Conservation (phyloP, 148 eudicot species). For the Cornus suecica region DNA sequence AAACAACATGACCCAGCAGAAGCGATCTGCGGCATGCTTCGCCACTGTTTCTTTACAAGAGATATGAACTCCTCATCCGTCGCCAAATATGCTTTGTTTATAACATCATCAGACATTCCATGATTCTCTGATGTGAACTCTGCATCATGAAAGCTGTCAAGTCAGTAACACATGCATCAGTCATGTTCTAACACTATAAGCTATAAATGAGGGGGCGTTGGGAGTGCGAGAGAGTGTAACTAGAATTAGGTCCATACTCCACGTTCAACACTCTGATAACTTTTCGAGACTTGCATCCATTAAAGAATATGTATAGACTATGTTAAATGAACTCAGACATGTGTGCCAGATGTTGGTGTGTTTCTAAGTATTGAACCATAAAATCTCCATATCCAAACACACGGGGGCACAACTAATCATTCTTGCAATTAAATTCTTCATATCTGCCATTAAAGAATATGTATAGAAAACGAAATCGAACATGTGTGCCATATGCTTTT, state of each 20-base stretch:
- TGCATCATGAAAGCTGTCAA: constrained; percentile 55
- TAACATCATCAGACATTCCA: constrained; percentile 65
- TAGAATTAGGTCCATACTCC: background rate
- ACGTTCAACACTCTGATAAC: background rate
- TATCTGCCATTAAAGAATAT: background rate
- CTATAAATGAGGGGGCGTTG: background rate
- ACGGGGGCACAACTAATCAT: too few relatives aligned
- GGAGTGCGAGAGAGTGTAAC: background rate
- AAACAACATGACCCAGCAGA: constrained; percentile 84
- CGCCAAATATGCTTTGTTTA: constrained; percentile 59
- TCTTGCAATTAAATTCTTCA: too few relatives aligned
- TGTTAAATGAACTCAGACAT: too few relatives aligned
- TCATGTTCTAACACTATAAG: background rate
- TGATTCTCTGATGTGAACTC: constrained; percentile 55
- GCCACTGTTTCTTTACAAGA: constrained; percentile 57
- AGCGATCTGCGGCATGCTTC: constrained; percentile 61
- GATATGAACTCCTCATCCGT: constrained; percentile 76
- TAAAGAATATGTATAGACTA: background rate
- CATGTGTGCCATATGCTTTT: too few relatives aligned
- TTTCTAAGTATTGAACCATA: too few relatives aligned
- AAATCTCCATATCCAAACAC: too few relatives aligned
- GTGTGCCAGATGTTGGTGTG: too few relatives aligned
- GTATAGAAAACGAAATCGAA: too few relatives aligned
- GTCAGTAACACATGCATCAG: constrained; percentile 35
- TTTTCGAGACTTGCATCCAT: background rate